Percentiles rank a stretch among this genome's conserved stretches.
Evolutionary conservation across 169 alveolate species (phyloP).

Genomic region (Babesia sp.): DNA sequence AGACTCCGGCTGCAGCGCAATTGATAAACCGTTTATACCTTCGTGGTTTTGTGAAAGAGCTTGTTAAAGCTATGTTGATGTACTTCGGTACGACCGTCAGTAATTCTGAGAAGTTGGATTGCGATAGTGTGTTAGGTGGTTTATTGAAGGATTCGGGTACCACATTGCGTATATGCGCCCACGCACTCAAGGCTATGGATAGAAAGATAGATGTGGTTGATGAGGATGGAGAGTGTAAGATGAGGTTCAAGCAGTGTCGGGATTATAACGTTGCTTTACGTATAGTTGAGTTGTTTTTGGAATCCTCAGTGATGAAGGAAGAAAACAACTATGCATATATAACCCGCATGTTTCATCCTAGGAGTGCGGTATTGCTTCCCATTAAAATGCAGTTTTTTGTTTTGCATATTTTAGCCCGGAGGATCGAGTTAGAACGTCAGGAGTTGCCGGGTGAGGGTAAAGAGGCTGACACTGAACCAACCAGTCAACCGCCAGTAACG

Average conservation of each 20-base stretch:
- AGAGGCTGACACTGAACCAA: no score
- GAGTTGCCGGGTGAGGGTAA: no score
- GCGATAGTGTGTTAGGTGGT: neutral
- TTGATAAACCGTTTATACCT: slow-evolving; percentile 29
- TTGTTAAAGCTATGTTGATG: slow-evolving; percentile 5
- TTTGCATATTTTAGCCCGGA: no score
- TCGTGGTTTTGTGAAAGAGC: slow-evolving; percentile 31
- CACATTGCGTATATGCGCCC: slow-evolving; percentile 28
- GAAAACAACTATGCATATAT: neutral
- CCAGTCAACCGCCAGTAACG: neutral
- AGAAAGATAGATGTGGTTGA: neutral
- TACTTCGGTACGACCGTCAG: neutral
- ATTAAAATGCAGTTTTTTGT: slow-evolving; percentile 10
- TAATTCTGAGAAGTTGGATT: neutral
- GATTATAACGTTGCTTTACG: slow-evolving; percentile 7
- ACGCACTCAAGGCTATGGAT: slow-evolving; percentile 15
- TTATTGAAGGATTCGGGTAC: neutral
- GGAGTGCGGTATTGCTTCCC: neutral
- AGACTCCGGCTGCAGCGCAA: neutral
- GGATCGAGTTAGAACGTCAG: neutral
- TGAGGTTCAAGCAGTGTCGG: neutral
- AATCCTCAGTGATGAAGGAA: neutral
- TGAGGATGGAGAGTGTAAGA: neutral
- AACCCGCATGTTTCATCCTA: slow-evolving; percentile 14
- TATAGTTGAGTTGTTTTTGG: neutral